phyloP scores from a whole-genome alignment of 768 basidiomycete species.

The Trametes elegans region DNA sequence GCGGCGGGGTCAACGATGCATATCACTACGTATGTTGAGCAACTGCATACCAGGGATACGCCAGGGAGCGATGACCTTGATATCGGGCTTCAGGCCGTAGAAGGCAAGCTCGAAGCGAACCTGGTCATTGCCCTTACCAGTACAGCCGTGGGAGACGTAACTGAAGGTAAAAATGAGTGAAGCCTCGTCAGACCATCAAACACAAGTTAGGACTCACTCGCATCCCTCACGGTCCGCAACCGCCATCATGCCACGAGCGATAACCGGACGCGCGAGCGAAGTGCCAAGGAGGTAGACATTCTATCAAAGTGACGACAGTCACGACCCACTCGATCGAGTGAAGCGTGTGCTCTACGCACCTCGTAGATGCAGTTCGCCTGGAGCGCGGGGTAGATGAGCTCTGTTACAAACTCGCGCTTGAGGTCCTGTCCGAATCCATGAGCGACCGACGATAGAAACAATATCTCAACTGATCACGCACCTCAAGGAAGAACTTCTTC shows the following conservation, averaged over 20 bases:
- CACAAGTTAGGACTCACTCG: constrained; percentile 62
- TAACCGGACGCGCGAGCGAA: constrained; percentile 96
- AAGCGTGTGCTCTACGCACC: too few species aligned
- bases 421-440: constrained; percentile 62
- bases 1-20: neutral
- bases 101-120: constrained; percentile 99
- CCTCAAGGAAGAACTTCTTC: constrained; percentile 93
- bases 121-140: constrained; percentile 99
- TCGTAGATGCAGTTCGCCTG: constrained; percentile 99
- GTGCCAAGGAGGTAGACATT: constrained; percentile 97
- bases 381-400: constrained; percentile 96
- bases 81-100: constrained; percentile 96
- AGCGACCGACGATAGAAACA: neutral
- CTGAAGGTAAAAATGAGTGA: constrained; percentile 36
- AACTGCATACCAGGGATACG: constrained; percentile 74
- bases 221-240: constrained; percentile 88
- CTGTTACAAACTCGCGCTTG: constrained; percentile 91
- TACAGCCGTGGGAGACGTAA: constrained; percentile 97
- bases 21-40: neutral
- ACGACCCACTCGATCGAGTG: too few species aligned
- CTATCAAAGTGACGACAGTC: too few species aligned
- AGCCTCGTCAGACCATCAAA: neutral
- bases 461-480: constrained; percentile 26
- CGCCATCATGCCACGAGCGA: constrained; percentile 98
- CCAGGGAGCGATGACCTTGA: constrained; percentile 99